phyloP scores from a whole-genome alignment of 2,329 filamentous ascomycete genomes.

The Pseudogymnoascus verrucosus region DNA sequence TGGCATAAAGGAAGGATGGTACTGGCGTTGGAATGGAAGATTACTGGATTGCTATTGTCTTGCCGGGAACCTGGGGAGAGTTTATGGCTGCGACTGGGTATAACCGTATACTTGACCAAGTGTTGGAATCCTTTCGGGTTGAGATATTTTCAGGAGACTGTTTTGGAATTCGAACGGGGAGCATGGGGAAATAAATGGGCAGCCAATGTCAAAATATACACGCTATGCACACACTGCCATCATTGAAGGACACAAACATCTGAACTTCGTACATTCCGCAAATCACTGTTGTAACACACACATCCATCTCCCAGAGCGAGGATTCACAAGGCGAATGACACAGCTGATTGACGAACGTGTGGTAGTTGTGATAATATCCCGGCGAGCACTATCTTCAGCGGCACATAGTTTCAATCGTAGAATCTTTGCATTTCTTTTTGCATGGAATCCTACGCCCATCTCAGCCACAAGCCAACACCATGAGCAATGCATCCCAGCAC shows the following conservation, averaged over 20 bases:
- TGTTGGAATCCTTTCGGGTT: neutral
- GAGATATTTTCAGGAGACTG: neutral
- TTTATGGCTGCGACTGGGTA: neutral
- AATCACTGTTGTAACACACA: neutral
- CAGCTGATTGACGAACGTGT: neutral
- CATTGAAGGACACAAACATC: neutral
- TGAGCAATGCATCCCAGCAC: conserved; percentile 29
- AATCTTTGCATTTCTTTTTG: conserved; percentile 26
- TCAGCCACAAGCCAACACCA: conserved; percentile 26
- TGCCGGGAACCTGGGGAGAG: neutral
- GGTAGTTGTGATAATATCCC: neutral
- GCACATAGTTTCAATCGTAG: conserved; percentile 14
- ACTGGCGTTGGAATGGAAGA: neutral
- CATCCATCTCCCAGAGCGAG: neutral
- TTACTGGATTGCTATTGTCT: neutral
- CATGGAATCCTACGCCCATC: conserved; percentile 29
- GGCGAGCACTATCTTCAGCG: neutral
- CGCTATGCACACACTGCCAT: neutral
- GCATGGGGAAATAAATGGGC: neutral
- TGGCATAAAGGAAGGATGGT: neutral
- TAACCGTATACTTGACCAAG: neutral
- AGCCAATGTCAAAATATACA: neutral
- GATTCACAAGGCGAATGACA: neutral
- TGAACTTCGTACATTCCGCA: neutral
- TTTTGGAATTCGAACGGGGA: neutral